These are phyloP conservation scores for Colletotrichum cordylinicola DNA, from an alignment of 2,329 filamentous ascomycete species.

Conservation along the genomic window DNA sequence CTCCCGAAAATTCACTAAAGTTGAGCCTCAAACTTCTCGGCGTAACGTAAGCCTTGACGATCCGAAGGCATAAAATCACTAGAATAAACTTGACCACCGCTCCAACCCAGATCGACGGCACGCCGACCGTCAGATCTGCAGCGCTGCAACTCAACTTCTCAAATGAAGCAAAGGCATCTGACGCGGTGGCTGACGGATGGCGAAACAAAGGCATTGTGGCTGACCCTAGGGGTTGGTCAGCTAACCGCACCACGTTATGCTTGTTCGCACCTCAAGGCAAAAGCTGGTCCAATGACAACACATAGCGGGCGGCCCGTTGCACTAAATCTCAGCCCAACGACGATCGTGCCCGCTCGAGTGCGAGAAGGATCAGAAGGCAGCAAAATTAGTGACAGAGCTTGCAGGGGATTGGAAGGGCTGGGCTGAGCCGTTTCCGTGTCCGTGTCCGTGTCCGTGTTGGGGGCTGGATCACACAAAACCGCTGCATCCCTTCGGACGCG, in stretches of 20 bases:
- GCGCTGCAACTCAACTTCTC: background rate
- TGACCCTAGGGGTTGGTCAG: background rate
- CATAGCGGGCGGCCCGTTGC: background rate
- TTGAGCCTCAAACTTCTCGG: background rate
- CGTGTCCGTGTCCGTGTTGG: slow-evolving; percentile 1
- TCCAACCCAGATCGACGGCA: background rate
- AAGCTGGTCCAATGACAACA: background rate
- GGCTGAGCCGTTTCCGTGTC: background rate
- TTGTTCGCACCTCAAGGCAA: background rate
- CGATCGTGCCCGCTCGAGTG: background rate
- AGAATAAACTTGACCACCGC: background rate
- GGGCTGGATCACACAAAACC: background rate
- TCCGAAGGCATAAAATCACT: background rate
- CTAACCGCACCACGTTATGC: background rate
- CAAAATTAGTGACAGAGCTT: background rate
- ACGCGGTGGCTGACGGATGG: background rate
- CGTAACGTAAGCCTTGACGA: background rate
- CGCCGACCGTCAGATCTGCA: background rate
- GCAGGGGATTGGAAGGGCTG: background rate
- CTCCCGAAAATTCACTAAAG: background rate
- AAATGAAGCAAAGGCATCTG: background rate
- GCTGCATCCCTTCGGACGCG: background rate
- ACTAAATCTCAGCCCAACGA: background rate
- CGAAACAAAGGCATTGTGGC: background rate
- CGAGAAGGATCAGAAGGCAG: background rate